Evolutionary conservation across 2,329 filamentous ascomycete species (phyloP).

Genomic region (Claviceps capensis): DNA sequence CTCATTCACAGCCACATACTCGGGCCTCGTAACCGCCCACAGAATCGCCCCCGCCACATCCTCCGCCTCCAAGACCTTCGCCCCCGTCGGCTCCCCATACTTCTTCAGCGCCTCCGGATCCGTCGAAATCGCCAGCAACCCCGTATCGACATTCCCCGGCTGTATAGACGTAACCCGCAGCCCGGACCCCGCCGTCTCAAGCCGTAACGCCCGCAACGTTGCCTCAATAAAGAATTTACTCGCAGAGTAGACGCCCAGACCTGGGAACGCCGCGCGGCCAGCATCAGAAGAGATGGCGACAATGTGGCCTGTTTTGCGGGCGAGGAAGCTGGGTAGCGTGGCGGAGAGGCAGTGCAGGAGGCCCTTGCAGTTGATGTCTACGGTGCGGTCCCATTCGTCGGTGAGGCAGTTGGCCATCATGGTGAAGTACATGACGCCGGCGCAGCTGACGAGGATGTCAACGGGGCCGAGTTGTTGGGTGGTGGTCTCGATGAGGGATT

Average conservation of each 20-base stretch:
- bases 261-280: conserved; percentile 69
- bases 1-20: conserved; percentile 68
- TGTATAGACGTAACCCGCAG: conserved; percentile 62
- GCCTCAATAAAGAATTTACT: conserved; percentile 80
- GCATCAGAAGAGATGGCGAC: conserved; percentile 75
- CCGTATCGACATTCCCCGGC: conserved; percentile 64
- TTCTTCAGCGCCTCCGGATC: conserved; percentile 66
- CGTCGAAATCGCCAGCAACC: conserved; percentile 60
- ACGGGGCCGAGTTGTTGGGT: conserved; percentile 52
- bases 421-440: conserved; percentile 80
- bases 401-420: conserved; percentile 67
- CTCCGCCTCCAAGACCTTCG: conserved; percentile 58
- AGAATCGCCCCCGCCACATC: conserved; percentile 63
- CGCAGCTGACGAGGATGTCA: conserved; percentile 68
- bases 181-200: conserved; percentile 64
- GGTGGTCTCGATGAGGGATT: conserved; percentile 47
- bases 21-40: conserved; percentile 60
- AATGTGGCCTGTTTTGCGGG: conserved; percentile 55
- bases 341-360: conserved; percentile 59
- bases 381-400: conserved; percentile 69
- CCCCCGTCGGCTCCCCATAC: conserved; percentile 61
- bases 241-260: conserved; percentile 68
- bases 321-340: conserved; percentile 57
- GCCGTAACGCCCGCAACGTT: conserved; percentile 57
- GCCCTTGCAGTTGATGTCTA: conserved; percentile 80